Conservation (phyloP, 2,329 filamentous ascomycete genomes). For the Aaosphaeria arxii region DNA sequence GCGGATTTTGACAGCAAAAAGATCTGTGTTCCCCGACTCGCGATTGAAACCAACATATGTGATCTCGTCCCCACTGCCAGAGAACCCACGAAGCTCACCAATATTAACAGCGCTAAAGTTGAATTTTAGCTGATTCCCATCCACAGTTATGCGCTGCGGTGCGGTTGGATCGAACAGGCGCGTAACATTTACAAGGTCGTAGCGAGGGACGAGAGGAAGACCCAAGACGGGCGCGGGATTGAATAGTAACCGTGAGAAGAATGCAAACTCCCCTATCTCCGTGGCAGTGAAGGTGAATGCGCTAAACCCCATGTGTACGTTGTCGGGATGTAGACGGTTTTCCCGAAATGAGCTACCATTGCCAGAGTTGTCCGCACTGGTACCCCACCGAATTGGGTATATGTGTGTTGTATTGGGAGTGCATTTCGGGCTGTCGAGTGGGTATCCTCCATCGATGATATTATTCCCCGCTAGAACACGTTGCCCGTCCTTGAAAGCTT, state of each 20-base stretch:
- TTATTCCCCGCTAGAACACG: constrained; percentile 30
- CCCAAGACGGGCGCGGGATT: constrained; percentile 29
- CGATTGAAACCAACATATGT: constrained; percentile 37
- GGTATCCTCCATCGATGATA: constrained; percentile 37
- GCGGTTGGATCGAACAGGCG: constrained; percentile 24
- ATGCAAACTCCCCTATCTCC: constrained; percentile 25
- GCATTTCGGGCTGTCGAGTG: constrained; percentile 37
- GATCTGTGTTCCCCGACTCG: constrained; percentile 45
- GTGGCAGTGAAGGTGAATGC: constrained; percentile 27
- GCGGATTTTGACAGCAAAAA: constrained; percentile 39
- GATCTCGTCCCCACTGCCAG: constrained; percentile 38
- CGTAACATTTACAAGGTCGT: constrained; percentile 41
- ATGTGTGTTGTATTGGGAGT: constrained; percentile 37
- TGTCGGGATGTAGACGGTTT: constrained; percentile 46
- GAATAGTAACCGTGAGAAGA: constrained; percentile 42
- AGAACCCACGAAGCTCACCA: constrained; percentile 45
- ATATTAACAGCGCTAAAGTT: constrained; percentile 31
- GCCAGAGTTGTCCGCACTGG: constrained; percentile 26
- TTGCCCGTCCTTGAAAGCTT: constrained; percentile 41
- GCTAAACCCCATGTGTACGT: constrained; percentile 44
- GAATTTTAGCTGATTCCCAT: constrained; percentile 21
- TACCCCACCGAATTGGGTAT: constrained; percentile 42
- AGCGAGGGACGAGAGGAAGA: constrained; percentile 10
- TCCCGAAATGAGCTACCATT: constrained; percentile 39
- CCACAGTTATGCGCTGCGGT: too few species aligned